A percentile compares a stretch with the other conserved stretches of the same genome.
These are phyloP conservation scores for Centella asiatica DNA, from an alignment of 129 eudicot species.

Conservation along the genomic window DNA sequence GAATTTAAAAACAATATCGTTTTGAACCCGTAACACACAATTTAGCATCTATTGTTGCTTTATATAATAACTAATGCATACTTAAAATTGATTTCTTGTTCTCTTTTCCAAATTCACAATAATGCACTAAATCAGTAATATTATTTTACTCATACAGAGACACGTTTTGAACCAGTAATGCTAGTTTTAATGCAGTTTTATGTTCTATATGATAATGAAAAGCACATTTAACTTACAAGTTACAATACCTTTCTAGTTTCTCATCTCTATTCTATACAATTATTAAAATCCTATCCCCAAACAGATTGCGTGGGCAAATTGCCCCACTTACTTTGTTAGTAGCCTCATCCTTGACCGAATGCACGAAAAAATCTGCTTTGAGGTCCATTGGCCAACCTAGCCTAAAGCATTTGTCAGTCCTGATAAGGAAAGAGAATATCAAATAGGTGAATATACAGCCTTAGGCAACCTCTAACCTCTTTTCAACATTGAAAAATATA, in stretches of 20 bases:
- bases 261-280: too few relatives aligned
- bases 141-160: conserved; percentile 1
- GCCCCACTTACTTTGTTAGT: conserved; percentile 32
- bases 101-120: background rate
- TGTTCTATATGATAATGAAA: background rate
- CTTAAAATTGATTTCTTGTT: background rate
- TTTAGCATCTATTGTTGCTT: too few relatives aligned
- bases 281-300: too few relatives aligned
- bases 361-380: conserved; percentile 71
- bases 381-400: conserved; percentile 96
- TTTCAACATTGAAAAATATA: conserved; percentile 8
- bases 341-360: conserved; percentile 36
- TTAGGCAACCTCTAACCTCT: background rate
- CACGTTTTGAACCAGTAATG: too few relatives aligned
- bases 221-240: too few relatives aligned
- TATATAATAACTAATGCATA: too few relatives aligned
- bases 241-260: too few relatives aligned
- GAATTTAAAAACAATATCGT: background rate
- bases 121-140: background rate
- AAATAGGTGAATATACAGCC: conserved; percentile 10
- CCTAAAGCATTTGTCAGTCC: conserved; percentile 81
- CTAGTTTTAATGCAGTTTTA: background rate
- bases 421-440: conserved; percentile 23
- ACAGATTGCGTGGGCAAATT: background rate
- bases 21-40: background rate